These are phyloP conservation scores for Colletotrichum spaethianum DNA, from an alignment of 2,329 filamentous ascomycete species.

Conservation along the genomic window DNA sequence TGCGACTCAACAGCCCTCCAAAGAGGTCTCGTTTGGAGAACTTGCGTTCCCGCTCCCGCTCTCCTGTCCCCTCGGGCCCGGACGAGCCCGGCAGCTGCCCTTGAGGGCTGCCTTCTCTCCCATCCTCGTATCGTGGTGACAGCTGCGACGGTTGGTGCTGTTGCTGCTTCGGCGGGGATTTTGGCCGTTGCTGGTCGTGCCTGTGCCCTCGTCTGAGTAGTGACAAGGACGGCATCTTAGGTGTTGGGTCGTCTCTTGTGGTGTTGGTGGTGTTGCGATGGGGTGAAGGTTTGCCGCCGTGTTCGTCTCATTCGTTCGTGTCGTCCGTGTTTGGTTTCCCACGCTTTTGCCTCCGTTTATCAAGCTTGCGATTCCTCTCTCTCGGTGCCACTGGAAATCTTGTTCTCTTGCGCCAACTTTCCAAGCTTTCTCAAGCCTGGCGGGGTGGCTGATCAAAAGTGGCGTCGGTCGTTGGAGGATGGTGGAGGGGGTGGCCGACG, in stretches of 20 bases:
- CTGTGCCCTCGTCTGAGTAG: conserved; percentile 46
- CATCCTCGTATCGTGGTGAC: conserved; percentile 18
- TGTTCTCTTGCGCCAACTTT: conserved; percentile 7
- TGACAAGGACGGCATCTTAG: conserved; percentile 51
- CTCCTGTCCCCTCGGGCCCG: conserved; percentile 14
- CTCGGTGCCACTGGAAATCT: not conserved
- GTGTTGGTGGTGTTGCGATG: not conserved
- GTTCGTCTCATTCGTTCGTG: conserved; percentile 33
- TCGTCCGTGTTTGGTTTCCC: not conserved
- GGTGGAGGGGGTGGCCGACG: conserved; percentile 17
- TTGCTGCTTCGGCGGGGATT: conserved; percentile 18
- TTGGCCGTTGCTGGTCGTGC: conserved; percentile 40
- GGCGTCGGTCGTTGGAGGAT: conserved; percentile 9
- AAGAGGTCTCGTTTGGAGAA: conserved; percentile 52
- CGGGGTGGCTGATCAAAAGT: conserved; percentile 25
- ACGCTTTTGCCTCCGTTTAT: not conserved
- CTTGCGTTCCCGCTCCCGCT: conserved; percentile 42
- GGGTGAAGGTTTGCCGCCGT: conserved; percentile 12
- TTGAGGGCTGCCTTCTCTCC: not conserved
- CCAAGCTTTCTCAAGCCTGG: conserved; percentile 19
- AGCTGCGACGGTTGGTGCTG: conserved; percentile 21
- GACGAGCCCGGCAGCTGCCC: conserved; percentile 6
- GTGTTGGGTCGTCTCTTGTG: conserved; percentile 9
- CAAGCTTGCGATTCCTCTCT: not conserved
- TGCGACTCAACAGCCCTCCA: conserved; percentile 48